These are phyloP conservation scores for Jacaranda mimosifolia DNA, from an alignment of 257 asterid species.

Conservation along the genomic window DNA sequence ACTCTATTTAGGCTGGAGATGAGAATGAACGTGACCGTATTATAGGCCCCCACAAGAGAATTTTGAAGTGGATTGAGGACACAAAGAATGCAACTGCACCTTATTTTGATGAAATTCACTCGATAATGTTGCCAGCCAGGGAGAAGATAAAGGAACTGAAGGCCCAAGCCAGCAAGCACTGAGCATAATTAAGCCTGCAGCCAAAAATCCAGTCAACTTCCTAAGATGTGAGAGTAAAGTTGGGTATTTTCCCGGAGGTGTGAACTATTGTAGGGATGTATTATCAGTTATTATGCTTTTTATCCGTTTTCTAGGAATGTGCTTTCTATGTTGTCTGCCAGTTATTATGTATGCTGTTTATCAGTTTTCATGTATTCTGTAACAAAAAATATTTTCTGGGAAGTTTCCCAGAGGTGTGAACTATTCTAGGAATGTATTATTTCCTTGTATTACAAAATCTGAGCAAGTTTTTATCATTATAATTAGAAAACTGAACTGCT, in stretches of 20 bases:
- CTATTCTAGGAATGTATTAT: neutral
- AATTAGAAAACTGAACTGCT: too few species aligned
- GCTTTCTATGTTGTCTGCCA: neutral
- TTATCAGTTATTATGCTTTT: neutral
- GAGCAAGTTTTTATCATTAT: neutral
- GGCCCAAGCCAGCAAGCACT: constrained; percentile 37
- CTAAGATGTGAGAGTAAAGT: neutral
- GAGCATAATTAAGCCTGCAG: constrained; percentile 21
- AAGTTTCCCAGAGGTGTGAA: constrained; percentile 2
- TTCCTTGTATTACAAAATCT: neutral
- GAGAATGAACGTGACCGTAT: constrained; percentile 59
- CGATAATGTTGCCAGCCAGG: constrained; percentile 43
- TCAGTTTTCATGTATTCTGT: constrained; percentile 11
- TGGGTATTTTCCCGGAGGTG: neutral
- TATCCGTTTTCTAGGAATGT: neutral
- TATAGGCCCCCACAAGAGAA: constrained; percentile 65
- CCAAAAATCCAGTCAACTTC: too few species aligned
- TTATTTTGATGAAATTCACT: constrained; percentile 76
- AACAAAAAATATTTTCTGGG: neutral
- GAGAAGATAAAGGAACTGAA: constrained; percentile 51
- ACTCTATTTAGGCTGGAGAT: constrained; percentile 53
- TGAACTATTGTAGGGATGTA: constrained; percentile 9
- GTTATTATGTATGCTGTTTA: constrained; percentile 12
- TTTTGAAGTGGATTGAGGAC: constrained; percentile 77
- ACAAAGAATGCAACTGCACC: constrained; percentile 74